A percentile compares a stretch with the other conserved stretches of the same genome.
These are phyloP conservation scores for Moricandia arvensis DNA, from an alignment of 345 rosid species.

Conservation along the genomic window DNA sequence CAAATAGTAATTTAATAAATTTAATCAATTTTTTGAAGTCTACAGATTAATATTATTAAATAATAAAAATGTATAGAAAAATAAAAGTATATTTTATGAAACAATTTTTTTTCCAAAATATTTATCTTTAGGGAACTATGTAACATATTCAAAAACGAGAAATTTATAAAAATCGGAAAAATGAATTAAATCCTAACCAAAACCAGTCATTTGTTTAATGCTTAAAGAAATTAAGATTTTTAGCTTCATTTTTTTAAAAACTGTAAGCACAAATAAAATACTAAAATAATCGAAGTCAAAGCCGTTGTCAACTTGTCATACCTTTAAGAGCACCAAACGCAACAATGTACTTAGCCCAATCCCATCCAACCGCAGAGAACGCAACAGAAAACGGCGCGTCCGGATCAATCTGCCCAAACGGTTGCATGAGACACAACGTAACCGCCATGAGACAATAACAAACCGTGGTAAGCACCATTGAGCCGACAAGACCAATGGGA, in stretches of 20 bases:
- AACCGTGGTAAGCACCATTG: constrained; percentile 54
- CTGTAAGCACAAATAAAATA: neutral
- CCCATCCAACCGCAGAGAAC: constrained; percentile 58
- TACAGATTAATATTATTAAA: too few relatives aligned
- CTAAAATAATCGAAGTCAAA: neutral
- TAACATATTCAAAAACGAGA: too few relatives aligned
- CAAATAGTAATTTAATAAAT: too few relatives aligned
- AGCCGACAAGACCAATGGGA: constrained; percentile 84
- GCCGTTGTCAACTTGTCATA: constrained; percentile 45
- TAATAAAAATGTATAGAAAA: too few relatives aligned
- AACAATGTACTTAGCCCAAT: constrained; percentile 86
- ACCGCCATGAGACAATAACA: constrained; percentile 63
- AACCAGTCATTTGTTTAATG: neutral
- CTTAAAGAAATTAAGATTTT: neutral
- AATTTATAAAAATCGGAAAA: too few relatives aligned
- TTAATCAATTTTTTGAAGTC: too few relatives aligned
- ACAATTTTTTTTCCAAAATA: too few relatives aligned
- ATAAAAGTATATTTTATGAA: too few relatives aligned
- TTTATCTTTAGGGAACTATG: neutral
- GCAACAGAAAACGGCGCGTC: constrained; percentile 81
- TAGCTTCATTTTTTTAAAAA: neutral
- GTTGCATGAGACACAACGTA: constrained; percentile 63
- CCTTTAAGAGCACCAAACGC: constrained; percentile 73
- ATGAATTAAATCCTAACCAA: too few relatives aligned
- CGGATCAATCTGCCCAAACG: constrained; percentile 40